Conservation (phyloP, 129 eudicot species). For the Helianthus tuberosus region DNA sequence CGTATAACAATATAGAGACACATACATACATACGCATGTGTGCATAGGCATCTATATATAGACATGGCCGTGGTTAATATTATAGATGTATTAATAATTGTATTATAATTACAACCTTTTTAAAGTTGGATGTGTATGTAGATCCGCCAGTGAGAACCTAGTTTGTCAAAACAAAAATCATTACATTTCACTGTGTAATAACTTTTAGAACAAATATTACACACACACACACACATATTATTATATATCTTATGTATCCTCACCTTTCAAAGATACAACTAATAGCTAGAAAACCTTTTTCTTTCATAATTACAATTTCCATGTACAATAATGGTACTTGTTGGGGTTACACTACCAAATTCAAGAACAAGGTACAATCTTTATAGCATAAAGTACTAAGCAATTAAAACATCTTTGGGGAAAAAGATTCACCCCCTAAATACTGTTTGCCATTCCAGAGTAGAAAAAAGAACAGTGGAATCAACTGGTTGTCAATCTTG, state of each 20-base stretch:
- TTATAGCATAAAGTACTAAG: constrained; percentile 22
- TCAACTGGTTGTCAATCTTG: constrained; percentile 31
- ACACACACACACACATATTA: neutral
- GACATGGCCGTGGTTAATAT: constrained; percentile 7
- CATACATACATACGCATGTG: neutral
- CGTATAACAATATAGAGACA: neutral
- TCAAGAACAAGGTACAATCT: constrained; percentile 14
- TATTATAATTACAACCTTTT: neutral
- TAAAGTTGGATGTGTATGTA: neutral
- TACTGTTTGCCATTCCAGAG: neutral
- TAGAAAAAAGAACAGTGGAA: constrained; percentile 23
- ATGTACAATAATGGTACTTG: constrained; percentile 14
- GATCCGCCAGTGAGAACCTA: neutral
- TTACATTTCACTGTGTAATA: neutral
- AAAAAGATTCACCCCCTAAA: constrained; percentile 6
- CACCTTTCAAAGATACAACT: neutral
- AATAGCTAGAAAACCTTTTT: constrained; percentile 10
- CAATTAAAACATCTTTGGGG: constrained; percentile 7
- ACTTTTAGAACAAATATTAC: neutral
- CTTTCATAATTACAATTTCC: constrained; percentile 2
- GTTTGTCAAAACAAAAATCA: neutral
- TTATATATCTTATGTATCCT: neutral
- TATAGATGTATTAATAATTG: neutral
- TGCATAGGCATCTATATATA: neutral
- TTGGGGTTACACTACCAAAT: constrained; percentile 10